Percentiles rank a stretch among this genome's conserved stretches.
phyloP scores from a whole-genome alignment of 2,329 filamentous ascomycete species.

The Epichloe amarillans region DNA sequence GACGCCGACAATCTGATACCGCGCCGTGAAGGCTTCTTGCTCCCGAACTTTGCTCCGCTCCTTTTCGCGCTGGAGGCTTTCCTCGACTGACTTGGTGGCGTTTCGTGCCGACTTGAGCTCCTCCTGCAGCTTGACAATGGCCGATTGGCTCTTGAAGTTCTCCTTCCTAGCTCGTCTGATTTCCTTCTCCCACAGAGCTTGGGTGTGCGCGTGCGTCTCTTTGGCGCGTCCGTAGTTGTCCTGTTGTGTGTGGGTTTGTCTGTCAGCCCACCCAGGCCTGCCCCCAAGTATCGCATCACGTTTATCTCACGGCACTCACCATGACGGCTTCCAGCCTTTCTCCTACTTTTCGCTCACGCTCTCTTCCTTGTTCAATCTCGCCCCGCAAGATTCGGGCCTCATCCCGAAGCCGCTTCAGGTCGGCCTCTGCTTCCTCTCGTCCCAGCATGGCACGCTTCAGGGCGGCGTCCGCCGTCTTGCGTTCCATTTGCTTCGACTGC shows the following conservation, averaged over 20 bases:
- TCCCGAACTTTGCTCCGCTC: constrained; percentile 47
- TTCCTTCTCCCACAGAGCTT: constrained; percentile 61
- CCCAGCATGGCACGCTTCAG: constrained; percentile 54
- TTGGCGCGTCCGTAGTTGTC: constrained; percentile 59
- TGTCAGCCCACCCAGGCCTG: background rate
- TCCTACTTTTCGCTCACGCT: constrained; percentile 51
- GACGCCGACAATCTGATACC: constrained; percentile 50
- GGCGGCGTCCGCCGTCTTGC: constrained; percentile 51
- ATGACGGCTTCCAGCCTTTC: constrained; percentile 56
- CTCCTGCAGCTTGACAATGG: constrained; percentile 58
- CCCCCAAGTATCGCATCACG: background rate
- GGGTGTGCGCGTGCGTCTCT: constrained; percentile 53
- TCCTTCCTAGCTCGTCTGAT: constrained; percentile 57
- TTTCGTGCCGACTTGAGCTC: constrained; percentile 51
- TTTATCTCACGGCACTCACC: constrained; percentile 32
- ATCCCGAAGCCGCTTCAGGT: constrained; percentile 49
- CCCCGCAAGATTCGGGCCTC: constrained; percentile 42
- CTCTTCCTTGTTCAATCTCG: constrained; percentile 50
- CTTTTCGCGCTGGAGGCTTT: constrained; percentile 49
- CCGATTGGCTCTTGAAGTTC: constrained; percentile 60
- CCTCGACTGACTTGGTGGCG: constrained; percentile 41
- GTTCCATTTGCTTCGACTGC: constrained; percentile 47
- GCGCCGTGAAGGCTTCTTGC: constrained; percentile 55
- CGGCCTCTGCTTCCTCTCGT: constrained; percentile 58
- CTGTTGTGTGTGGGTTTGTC: constrained; percentile 24